Evolutionary conservation across 176 grass and related monocot species (phyloP).

Genomic region (Paspalum vaginatum): DNA sequence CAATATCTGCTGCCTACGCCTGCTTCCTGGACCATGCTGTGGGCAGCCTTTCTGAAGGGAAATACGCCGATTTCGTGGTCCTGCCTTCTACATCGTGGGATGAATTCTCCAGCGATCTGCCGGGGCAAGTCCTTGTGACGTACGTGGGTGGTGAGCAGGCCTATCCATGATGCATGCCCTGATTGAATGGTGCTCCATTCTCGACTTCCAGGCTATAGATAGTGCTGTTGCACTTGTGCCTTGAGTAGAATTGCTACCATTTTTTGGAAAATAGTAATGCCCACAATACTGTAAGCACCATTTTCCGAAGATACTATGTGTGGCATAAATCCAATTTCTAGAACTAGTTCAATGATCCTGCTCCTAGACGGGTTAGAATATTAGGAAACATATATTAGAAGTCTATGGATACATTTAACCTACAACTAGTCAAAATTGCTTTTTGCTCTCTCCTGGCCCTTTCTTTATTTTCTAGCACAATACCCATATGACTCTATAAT

Average conservation of each 20-base stretch:
- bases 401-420: too few relatives aligned
- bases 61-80: conserved; percentile 89
- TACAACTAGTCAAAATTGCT: too few relatives aligned
- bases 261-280: neutral
- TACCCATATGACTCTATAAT: too few relatives aligned
- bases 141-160: conserved; percentile 74
- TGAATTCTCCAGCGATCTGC: conserved; percentile 46
- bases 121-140: conserved; percentile 58
- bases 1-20: conserved; percentile 76
- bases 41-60: conserved; percentile 76
- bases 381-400: too few relatives aligned
- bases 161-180: conserved; percentile 46
- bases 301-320: neutral
- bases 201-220: too few relatives aligned
- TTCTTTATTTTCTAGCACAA: too few relatives aligned
- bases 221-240: too few relatives aligned
- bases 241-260: neutral
- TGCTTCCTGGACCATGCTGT: conserved; percentile 70
- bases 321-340: neutral
- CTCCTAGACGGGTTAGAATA: too few relatives aligned
- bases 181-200: too few relatives aligned
- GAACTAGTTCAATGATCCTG: too few relatives aligned
- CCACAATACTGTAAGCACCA: neutral
- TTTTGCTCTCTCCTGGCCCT: too few relatives aligned
- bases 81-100: conserved; percentile 71